Percentiles rank a stretch among this genome's conserved stretches.
Conservation (phyloP, 345 rosid genomes). For the Dipteronia dyeriana region DNA sequence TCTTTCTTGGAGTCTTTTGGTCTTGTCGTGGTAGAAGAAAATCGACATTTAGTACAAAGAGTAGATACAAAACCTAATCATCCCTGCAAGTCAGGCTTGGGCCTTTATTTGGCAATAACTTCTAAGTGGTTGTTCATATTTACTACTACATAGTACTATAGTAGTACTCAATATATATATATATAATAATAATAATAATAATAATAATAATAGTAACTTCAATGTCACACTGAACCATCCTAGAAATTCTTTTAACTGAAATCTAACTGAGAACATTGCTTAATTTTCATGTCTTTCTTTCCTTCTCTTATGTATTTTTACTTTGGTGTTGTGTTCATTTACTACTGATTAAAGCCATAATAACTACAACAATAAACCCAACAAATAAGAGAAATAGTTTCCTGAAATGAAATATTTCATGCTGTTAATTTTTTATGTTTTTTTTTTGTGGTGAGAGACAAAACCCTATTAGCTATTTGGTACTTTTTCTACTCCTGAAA, state of each 20-base stretch:
- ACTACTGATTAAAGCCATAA: background rate
- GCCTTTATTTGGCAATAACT: slow-evolving; percentile 22
- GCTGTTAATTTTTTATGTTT: background rate
- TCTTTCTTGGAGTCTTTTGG: background rate
- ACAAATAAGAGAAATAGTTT: background rate
- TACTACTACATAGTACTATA: background rate
- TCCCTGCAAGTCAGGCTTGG: slow-evolving; percentile 24
- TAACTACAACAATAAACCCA: background rate
- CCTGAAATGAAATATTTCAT: background rate
- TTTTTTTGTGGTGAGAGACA: background rate
- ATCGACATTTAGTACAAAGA: background rate
- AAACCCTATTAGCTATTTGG: background rate
- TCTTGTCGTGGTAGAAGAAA: slow-evolving; percentile 2
- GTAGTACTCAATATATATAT: background rate
- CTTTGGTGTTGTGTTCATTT: background rate
- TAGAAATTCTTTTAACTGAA: background rate
- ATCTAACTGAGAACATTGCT: background rate
- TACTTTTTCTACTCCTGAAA: slow-evolving; percentile 5
- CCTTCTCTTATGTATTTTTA: too few relatives aligned
- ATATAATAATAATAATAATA: too few relatives aligned
- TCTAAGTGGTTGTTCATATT: slow-evolving; percentile 15
- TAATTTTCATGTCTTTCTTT: too few relatives aligned
- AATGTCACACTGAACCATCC: background rate
- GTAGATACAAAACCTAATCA: background rate
- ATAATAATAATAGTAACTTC: too few relatives aligned